Evolutionary conservation across 1,284 basidiomycete genomes (phyloP).

Genomic region (Ustilago vetiveriae): DNA sequence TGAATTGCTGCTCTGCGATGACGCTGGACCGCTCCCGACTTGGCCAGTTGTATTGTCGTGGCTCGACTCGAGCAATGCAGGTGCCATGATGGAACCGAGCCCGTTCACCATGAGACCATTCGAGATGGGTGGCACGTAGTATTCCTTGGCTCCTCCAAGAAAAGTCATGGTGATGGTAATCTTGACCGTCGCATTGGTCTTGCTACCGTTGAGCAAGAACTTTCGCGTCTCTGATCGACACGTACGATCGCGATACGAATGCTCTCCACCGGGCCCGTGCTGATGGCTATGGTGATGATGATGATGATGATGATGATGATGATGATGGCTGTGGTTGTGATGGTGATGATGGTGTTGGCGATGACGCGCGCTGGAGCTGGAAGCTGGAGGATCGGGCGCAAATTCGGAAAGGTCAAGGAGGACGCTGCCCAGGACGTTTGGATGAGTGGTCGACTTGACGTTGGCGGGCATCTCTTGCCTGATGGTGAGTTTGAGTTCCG

Average conservation of each 20-base stretch:
- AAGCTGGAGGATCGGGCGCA: constrained; percentile 71
- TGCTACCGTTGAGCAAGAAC: constrained; percentile 78
- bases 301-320: constrained; percentile 42
- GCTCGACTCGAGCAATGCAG: constrained; percentile 12
- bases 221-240: constrained; percentile 72
- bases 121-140: constrained; percentile 69
- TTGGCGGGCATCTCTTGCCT: constrained; percentile 45
- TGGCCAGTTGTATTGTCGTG: background rate
- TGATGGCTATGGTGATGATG: constrained; percentile 39
- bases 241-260: constrained; percentile 25
- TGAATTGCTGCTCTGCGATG: constrained; percentile 17
- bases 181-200: constrained; percentile 80
- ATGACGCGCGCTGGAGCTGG: constrained; percentile 11
- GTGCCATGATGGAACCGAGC: constrained; percentile 23
- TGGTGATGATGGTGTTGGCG: constrained; percentile 49
- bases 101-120: constrained; percentile 54
- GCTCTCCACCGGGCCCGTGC: constrained; percentile 25
- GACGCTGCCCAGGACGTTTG: constrained; percentile 72
- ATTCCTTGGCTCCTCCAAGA: constrained; percentile 73
- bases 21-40: constrained; percentile 3
- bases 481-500: constrained; percentile 55
- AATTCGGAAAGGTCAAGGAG: constrained; percentile 81
- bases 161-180: constrained; percentile 75
- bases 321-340: constrained; percentile 50
- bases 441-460: constrained; percentile 30